These are phyloP conservation scores for Phoma sp. DNA, from an alignment of 2,329 filamentous ascomycete species.

Conservation along the genomic window DNA sequence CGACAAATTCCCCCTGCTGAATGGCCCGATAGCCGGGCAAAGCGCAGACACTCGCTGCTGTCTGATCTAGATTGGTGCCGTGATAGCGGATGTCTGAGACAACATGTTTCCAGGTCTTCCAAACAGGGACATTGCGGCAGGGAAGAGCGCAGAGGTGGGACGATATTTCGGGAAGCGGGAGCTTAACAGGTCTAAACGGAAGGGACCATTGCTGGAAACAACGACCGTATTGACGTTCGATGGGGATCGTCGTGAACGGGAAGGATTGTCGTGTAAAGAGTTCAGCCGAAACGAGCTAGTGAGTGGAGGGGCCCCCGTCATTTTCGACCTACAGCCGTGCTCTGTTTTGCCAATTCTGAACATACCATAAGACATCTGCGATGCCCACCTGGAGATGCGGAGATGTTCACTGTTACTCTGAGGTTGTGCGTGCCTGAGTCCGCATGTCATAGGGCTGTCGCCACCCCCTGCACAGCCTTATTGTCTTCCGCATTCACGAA, in stretches of 20 bases:
- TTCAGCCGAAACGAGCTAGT: constrained; percentile 12
- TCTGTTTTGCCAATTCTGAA: constrained; percentile 1
- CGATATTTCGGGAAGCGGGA: constrained; percentile 5
- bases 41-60: constrained; percentile 3
- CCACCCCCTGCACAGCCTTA: too few species aligned
- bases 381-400: background rate
- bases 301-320: background rate
- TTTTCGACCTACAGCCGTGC: background rate
- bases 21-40: background rate
- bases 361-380: background rate
- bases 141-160: constrained; percentile 3
- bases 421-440: background rate
- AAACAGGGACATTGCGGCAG: constrained; percentile 5
- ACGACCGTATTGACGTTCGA: constrained; percentile 11
- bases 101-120: constrained; percentile 13
- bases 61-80: constrained; percentile 15
- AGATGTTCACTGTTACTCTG: background rate
- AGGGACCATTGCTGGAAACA: constrained; percentile 10
- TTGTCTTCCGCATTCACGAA: too few species aligned
- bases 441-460: background rate
- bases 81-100: constrained; percentile 16
- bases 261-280: constrained; percentile 8
- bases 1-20: background rate
- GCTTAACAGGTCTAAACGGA: constrained; percentile 11
- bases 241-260: constrained; percentile 1